Evolutionary conservation across 2,329 filamentous ascomycete species (phyloP).

Genomic region (Botrytis squamosa): DNA sequence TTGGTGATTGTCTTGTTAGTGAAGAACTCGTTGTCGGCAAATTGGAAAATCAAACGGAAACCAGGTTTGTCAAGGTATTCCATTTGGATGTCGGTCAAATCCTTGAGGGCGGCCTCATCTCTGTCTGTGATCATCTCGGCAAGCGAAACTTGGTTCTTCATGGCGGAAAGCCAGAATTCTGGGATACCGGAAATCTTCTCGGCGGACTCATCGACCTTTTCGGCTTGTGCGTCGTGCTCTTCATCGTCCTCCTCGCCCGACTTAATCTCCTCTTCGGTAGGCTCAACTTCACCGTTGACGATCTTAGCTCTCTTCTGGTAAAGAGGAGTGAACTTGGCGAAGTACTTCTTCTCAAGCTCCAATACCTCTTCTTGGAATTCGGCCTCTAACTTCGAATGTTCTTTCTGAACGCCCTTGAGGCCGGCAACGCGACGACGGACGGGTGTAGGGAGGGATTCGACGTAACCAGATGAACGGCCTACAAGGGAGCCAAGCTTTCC

Average conservation of each 20-base stretch:
- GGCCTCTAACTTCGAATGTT: slow-evolving; percentile 96
- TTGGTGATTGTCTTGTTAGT: slow-evolving; percentile 96
- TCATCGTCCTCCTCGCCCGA: slow-evolving; percentile 77
- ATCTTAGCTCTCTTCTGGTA: slow-evolving; percentile 95
- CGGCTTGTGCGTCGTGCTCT: slow-evolving; percentile 51
- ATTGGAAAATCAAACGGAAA: slow-evolving; percentile 98
- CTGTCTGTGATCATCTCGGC: slow-evolving; percentile 98
- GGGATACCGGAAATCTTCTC: slow-evolving; percentile 73
- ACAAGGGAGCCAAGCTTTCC: slow-evolving; percentile 91
- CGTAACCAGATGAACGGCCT: slow-evolving; percentile 93
- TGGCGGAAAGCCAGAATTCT: slow-evolving; percentile 98
- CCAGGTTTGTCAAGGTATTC: slow-evolving; percentile 98
- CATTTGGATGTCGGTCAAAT: slow-evolving; percentile 92
- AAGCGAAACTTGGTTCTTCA: slow-evolving; percentile 98
- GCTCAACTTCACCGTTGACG: slow-evolving; percentile 83
- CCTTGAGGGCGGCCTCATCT: slow-evolving; percentile 90
- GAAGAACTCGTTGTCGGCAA: slow-evolving; percentile 93
- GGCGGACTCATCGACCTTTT: slow-evolving; percentile 51
- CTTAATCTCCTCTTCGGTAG: slow-evolving; percentile 81
- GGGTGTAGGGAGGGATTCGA: slow-evolving; percentile 86
- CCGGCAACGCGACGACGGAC: slow-evolving; percentile 93
- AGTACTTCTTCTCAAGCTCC: slow-evolving; percentile 99
- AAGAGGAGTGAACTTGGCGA: slow-evolving; percentile 95
- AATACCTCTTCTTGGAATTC: slow-evolving; percentile 99
- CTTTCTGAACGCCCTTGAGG: slow-evolving; percentile 96